Percentiles rank a stretch among this genome's conserved stretches.
Conservation (phyloP, 2,329 filamentous ascomycete genomes). For the Aspergillus ustus region DNA sequence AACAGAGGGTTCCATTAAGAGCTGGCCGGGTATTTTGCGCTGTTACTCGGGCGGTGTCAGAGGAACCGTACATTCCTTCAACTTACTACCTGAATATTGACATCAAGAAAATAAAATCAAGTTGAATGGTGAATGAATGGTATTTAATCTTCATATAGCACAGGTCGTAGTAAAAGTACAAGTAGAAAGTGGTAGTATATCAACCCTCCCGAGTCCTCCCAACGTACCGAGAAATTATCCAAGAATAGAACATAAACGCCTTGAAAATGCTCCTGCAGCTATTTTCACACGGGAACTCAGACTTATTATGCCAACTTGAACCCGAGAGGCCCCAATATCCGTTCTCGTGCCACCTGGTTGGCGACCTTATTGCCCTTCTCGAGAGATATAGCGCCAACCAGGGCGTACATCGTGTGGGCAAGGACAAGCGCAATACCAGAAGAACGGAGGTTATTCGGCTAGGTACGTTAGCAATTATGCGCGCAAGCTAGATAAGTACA, state of each 20-base stretch:
- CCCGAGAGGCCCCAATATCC: conserved; percentile 65
- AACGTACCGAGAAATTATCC: conserved; percentile 28
- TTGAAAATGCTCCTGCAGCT: conserved; percentile 41
- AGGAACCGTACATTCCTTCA: conserved; percentile 69
- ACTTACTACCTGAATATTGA: conserved; percentile 6
- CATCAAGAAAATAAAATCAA: conserved; percentile 11
- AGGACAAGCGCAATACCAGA: conserved; percentile 79
- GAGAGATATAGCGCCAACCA: conserved; percentile 86
- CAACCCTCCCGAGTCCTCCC: conserved; percentile 14
- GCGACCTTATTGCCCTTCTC: conserved; percentile 83
- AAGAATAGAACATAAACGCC: conserved; percentile 38
- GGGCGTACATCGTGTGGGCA: conserved; percentile 77
- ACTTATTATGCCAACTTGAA: conserved; percentile 36
- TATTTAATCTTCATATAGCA: conserved; percentile 32
- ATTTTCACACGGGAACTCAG: conserved; percentile 26
- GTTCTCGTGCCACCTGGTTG: conserved; percentile 73
- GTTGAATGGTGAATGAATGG: conserved; percentile 17
- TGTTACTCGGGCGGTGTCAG: conserved; percentile 83
- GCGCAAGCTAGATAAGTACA: conserved; percentile 7
- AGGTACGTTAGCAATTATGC: conserved; percentile 1
- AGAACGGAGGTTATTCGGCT: conserved; percentile 68
- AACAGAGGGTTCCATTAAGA: conserved; percentile 68
- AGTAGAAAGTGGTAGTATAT: conserved; percentile 26
- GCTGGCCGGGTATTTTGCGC: conserved; percentile 68
- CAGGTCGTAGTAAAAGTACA: conserved; percentile 40